Base-by-base conservation (phyloP, 371 early-diverging fungal species). In the Mucor racemosus region DNA sequence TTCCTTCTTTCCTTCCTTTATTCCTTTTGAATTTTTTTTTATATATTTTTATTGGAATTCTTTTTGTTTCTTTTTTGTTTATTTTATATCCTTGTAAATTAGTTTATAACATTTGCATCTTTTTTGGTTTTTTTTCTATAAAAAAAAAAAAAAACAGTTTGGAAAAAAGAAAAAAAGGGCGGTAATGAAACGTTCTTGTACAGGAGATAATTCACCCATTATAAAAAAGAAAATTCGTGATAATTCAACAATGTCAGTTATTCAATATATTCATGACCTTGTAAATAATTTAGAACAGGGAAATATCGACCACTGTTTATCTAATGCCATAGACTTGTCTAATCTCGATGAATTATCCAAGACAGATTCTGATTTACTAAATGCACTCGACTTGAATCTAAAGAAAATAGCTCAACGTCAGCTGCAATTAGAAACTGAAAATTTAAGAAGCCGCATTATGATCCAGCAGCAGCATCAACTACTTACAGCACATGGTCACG, bases 391-490 rank as follows among this genome's bases (percentile, higher is more conserved):
- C n/a, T 40, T 55, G n/a, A 71, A 74, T 50, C 64, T 81, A 15
- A 75, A 74, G 55, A 72, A 72, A 26, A 74, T 81, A 13, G 81
- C 78, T 31, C 75, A 81, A 40, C 72, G 74, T 50, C 78, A 78
- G 62, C 61, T 78, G 19, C 71, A 68, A 54, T 54, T 81, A 15
- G 76, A 81, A 63, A 75, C 78, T 14, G 81, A 81, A 54, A 78
- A 76, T 63, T 67, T 81, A 34, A 67, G 81, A 62, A 75, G 73
- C 60, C 75, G 76, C 41, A 78, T 81, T 8, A 76, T 76, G 56
- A 75, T 78, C 26, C 78, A 76, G 48, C 81, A 81, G 31, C 81
- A 81, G 26, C 76, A 75, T 60, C 77, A 75, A 40, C 41, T 81
- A 31, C 58, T 76, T 31, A 71, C 69, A 5, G 55, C 74, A 50